Conservation (phyloP, 192 early-diverging fungal genomes). For the Rhizoclosmatium sp. region DNA sequence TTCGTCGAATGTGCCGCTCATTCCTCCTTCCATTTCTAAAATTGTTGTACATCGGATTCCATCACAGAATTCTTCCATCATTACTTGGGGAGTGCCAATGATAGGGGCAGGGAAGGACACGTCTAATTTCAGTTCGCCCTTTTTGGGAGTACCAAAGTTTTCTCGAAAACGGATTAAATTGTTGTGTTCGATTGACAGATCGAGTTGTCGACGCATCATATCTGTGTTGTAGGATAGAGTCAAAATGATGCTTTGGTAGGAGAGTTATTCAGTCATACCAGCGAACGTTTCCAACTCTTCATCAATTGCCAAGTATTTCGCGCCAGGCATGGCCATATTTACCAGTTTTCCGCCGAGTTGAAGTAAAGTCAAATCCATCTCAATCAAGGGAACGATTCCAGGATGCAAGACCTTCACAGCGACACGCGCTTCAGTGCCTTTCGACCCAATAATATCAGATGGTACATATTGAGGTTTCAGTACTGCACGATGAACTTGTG, state of each 20-base stretch:
- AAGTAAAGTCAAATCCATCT: slow-evolving; percentile 84
- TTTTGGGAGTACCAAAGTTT: slow-evolving; percentile 39
- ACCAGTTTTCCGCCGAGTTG: slow-evolving; percentile 68
- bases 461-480: slow-evolving; percentile 4
- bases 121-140: neutral
- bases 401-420: slow-evolving; percentile 96
- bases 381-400: slow-evolving; percentile 68
- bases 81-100: slow-evolving; percentile 60
- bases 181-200: slow-evolving; percentile 81
- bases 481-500: slow-evolving; percentile 73
- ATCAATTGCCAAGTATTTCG: slow-evolving; percentile 83
- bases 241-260: no score
- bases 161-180: slow-evolving; percentile 65
- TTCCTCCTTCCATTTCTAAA: slow-evolving; percentile 61
- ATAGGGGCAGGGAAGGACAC: slow-evolving; percentile 70
- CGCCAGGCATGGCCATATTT: slow-evolving; percentile 68
- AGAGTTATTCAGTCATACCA: no score
- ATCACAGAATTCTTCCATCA: slow-evolving; percentile 84
- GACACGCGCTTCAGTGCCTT: neutral
- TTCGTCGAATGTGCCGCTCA: slow-evolving; percentile 67
- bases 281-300: slow-evolving; percentile 91
- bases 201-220: slow-evolving; percentile 92
- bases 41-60: slow-evolving; percentile 79
- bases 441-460: neutral
- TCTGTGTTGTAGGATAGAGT: neutral